Conservation (phyloP, 805 yeast species). For the Cyberlindnera veronae region DNA sequence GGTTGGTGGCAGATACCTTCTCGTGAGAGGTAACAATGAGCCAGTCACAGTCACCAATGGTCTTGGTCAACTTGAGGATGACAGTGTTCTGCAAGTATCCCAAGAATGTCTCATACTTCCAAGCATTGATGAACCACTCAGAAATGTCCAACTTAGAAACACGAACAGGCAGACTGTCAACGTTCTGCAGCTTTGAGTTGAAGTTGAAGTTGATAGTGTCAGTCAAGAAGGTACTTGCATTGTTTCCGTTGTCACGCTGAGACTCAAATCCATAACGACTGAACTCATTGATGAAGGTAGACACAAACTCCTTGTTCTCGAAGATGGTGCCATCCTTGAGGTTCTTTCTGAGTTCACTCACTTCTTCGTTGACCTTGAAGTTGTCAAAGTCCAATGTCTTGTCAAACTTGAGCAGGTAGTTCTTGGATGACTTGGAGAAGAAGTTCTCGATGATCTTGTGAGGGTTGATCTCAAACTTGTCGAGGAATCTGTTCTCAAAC, state of each 20-base stretch:
- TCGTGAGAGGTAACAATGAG: slow-evolving; percentile 33
- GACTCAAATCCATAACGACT: slow-evolving; percentile 26
- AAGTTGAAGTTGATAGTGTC: slow-evolving; percentile 30
- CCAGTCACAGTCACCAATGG: slow-evolving; percentile 39
- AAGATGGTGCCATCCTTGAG: slow-evolving; percentile 23
- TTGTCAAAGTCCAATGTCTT: slow-evolving; percentile 28
- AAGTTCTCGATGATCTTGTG: slow-evolving; percentile 32
- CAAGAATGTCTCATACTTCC: slow-evolving; percentile 38
- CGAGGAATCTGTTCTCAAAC: slow-evolving; percentile 38
- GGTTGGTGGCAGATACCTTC: slow-evolving; percentile 27
- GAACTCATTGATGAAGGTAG: slow-evolving; percentile 27
- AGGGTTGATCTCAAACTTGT: slow-evolving; percentile 39
- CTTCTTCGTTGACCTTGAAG: slow-evolving; percentile 26
- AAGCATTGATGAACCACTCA: slow-evolving; percentile 38
- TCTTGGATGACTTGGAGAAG: slow-evolving; percentile 35
- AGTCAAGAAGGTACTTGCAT: slow-evolving; percentile 24
- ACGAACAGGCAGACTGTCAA: slow-evolving; percentile 29
- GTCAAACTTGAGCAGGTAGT: slow-evolving; percentile 33
- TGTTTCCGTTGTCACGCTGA: slow-evolving; percentile 17
- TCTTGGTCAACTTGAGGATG: slow-evolving; percentile 33
- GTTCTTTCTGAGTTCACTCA: slow-evolving; percentile 23
- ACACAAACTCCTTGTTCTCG: slow-evolving; percentile 24
- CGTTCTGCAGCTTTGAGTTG: slow-evolving; percentile 24
- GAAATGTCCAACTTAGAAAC: slow-evolving; percentile 35
- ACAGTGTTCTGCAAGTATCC: slow-evolving; percentile 34